These are phyloP conservation scores for Pichia cephalocereana DNA, from an alignment of 805 yeast species.

Conservation along the genomic window DNA sequence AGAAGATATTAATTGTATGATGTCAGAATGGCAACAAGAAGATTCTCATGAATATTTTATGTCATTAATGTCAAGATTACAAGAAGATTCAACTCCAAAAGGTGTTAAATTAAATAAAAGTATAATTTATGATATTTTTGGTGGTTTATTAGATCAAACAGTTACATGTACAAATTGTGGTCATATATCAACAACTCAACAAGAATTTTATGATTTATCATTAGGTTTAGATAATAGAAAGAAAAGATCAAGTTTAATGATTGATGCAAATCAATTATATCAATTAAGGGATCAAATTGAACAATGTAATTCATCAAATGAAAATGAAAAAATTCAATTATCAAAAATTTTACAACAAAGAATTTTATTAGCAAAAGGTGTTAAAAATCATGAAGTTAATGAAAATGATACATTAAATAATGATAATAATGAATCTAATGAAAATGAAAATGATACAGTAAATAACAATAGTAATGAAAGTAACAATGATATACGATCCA, in stretches of 20 bases:
- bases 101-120: conserved; percentile 78
- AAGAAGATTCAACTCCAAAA: conserved; percentile 87
- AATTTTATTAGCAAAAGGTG: conserved; percentile 21
- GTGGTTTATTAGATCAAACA: conserved; percentile 77
- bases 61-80: conserved; percentile 81
- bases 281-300: conserved; percentile 22
- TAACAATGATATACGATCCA: not conserved
- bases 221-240: conserved; percentile 57
- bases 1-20: conserved; percentile 87
- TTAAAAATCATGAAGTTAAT: conserved; percentile 14
- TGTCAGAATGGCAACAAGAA: conserved; percentile 97
- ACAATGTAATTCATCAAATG: conserved; percentile 18
- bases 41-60: conserved; percentile 96
- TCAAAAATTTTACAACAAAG: conserved; percentile 23
- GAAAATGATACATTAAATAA: conserved; percentile 3
- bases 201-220: conserved; percentile 89
- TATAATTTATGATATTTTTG: conserved; percentile 86
- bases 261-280: conserved; percentile 21
- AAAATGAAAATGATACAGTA: not conserved
- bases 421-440: not conserved
- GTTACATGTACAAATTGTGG: conserved; percentile 79
- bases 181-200: conserved; percentile 78
- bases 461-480: conserved; percentile 1
- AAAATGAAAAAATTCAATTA: conserved; percentile 16
- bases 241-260: conserved; percentile 28